Evolutionary conservation across 805 yeast species (phyloP).

Genomic region (Cyberlindnera meyerae): DNA sequence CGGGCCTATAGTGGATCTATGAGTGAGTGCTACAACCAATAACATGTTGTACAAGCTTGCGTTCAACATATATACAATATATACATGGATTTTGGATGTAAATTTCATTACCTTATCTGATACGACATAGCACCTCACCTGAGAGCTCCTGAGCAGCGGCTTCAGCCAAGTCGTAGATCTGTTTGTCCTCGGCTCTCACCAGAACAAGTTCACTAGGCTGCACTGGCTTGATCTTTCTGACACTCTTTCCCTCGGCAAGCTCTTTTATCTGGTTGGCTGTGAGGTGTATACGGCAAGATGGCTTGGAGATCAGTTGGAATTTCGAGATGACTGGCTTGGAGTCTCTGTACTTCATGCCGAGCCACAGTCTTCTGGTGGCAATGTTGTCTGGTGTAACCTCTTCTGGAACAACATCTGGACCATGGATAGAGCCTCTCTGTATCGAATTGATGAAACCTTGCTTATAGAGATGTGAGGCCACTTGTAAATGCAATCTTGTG

Average conservation of each 20-base stretch:
- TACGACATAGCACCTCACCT: conserved; percentile 82
- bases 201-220: conserved; percentile 88
- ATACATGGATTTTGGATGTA: no score
- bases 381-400: conserved; percentile 86
- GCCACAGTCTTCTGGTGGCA: conserved; percentile 82
- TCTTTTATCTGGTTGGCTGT: conserved; percentile 58
- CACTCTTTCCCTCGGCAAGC: conserved; percentile 70
- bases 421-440: conserved; percentile 76
- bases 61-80: neutral
- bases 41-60: no score
- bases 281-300: conserved; percentile 71
- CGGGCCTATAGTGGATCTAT: conserved; percentile 50
- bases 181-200: conserved; percentile 43
- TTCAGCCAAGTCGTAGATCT: conserved; percentile 72
- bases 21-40: no score
- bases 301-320: conserved; percentile 74
- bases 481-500: conserved; percentile 74
- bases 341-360: conserved; percentile 83
- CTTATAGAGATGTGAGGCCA: conserved; percentile 79
- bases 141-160: conserved; percentile 69
- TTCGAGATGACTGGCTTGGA: conserved; percentile 70
- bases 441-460: conserved; percentile 86
- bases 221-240: conserved; percentile 72
- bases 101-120: no score
- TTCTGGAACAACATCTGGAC: conserved; percentile 75